phyloP scores from a whole-genome alignment of 2,329 filamentous ascomycete genomes.

The Claviceps africana region DNA sequence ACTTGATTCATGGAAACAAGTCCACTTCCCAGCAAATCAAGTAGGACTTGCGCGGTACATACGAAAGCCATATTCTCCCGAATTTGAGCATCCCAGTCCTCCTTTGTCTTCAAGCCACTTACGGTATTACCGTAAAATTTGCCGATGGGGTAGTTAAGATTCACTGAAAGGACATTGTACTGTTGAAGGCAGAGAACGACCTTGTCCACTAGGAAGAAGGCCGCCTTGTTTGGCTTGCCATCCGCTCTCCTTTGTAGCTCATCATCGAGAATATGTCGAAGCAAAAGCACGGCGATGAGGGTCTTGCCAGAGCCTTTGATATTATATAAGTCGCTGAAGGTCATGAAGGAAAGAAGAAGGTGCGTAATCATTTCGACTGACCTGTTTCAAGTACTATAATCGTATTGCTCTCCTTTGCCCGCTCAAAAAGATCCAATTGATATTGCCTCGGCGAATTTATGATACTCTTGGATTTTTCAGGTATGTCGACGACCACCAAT shows the following conservation, averaged over 20 bases:
- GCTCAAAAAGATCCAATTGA: slow-evolving; percentile 81
- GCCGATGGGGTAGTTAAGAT: slow-evolving; percentile 62
- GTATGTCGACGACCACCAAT: neutral
- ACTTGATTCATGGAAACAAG: slow-evolving; percentile 72
- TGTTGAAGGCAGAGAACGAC: slow-evolving; percentile 88
- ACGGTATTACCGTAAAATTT: slow-evolving; percentile 61
- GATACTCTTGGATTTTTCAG: slow-evolving; percentile 29
- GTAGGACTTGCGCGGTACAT: slow-evolving; percentile 79
- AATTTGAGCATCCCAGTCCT: slow-evolving; percentile 39
- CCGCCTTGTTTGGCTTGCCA: slow-evolving; percentile 47
- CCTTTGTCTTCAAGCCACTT: slow-evolving; percentile 24
- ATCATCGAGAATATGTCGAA: slow-evolving; percentile 60
- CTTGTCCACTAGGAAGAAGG: slow-evolving; percentile 85
- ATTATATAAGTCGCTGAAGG: slow-evolving; percentile 1
- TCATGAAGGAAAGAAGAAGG: neutral
- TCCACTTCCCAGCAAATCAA: slow-evolving; percentile 62
- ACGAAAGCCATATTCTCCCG: slow-evolving; percentile 68
- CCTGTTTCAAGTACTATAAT: slow-evolving; percentile 92
- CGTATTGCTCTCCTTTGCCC: slow-evolving; percentile 69
- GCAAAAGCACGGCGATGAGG: slow-evolving; percentile 77
- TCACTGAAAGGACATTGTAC: slow-evolving; percentile 63
- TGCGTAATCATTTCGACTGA: slow-evolving; percentile 14
- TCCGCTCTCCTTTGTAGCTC: slow-evolving; percentile 57
- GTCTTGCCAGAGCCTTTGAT: slow-evolving; percentile 74
- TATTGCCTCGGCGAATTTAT: slow-evolving; percentile 77